These are phyloP conservation scores for Euphorbia corollata DNA, from an alignment of 441 rosid genomes.

Conservation along the genomic window DNA sequence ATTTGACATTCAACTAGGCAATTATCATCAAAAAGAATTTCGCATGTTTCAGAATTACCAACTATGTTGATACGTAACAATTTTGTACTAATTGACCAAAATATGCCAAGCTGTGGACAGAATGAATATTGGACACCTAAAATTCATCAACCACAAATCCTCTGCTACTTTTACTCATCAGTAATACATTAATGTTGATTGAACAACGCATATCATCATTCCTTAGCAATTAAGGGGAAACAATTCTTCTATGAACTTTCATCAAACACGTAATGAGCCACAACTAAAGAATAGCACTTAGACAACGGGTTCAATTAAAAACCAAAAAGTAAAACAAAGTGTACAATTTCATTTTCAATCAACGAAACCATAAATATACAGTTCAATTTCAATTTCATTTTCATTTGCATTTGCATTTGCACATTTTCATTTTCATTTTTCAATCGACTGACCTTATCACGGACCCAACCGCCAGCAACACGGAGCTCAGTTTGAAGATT, in stretches of 20 bases:
- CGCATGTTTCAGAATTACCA: too few species aligned
- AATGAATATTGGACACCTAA: not conserved
- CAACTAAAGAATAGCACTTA: not conserved
- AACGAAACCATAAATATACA: too few species aligned
- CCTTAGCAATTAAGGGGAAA: not conserved
- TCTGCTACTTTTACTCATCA: not conserved
- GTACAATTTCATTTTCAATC: not conserved
- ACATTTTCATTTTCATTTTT: too few species aligned
- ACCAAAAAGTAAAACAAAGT: not conserved
- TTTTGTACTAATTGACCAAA: not conserved
- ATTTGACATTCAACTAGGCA: too few species aligned
- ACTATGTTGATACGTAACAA: too few species aligned
- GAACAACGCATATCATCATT: not conserved
- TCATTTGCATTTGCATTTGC: too few species aligned
- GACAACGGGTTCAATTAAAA: not conserved
- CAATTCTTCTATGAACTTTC: not conserved
- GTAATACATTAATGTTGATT: not conserved
- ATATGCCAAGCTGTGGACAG: not conserved
- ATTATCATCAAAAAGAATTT: too few species aligned
- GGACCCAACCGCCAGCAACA: slow-evolving; percentile 99
- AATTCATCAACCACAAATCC: not conserved
- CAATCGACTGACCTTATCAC: slow-evolving; percentile 76
- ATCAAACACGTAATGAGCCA: not conserved
- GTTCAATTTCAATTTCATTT: too few species aligned
- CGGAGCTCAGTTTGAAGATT: slow-evolving; percentile 69